phyloP scores from a whole-genome alignment of 768 basidiomycete species.

The Mycena sanguinolenta region DNA sequence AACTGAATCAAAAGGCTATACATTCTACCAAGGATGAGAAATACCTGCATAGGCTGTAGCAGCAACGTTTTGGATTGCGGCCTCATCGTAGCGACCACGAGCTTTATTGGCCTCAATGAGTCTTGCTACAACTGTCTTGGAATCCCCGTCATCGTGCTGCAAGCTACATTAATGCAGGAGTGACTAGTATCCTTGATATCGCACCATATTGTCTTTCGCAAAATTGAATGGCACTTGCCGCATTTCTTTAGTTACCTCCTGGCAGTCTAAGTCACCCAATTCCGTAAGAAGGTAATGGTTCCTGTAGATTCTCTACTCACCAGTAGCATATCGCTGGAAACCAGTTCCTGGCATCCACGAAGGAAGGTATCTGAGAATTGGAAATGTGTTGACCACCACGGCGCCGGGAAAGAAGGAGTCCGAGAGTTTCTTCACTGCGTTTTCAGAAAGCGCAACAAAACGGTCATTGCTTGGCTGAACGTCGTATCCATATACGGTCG shows the following conservation, averaged over 20 bases:
- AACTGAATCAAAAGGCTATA: constrained; percentile 18
- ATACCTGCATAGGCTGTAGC: no score
- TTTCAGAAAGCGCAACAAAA: constrained; percentile 41
- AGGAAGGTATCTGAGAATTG: no score
- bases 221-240: constrained; percentile 28
- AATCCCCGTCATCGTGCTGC: constrained; percentile 10
- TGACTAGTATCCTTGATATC: neutral
- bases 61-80: no score
- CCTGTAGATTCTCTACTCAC: constrained; percentile 1
- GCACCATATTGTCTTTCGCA: constrained; percentile 26
- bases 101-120: no score
- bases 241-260: no score
- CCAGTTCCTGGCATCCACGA: no score
- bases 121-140: constrained; percentile 31
- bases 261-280: constrained; percentile 6
- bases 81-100: no score
- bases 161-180: neutral
- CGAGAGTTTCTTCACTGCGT: no score
- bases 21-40: neutral
- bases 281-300: neutral
- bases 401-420: no score
- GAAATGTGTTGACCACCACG: no score
- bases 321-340: constrained; percentile 33
- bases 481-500: constrained; percentile 43
- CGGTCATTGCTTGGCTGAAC: constrained; percentile 41